These are phyloP conservation scores for Escallonia rubra DNA, from an alignment of 129 eudicot genomes.

Conservation along the genomic window DNA sequence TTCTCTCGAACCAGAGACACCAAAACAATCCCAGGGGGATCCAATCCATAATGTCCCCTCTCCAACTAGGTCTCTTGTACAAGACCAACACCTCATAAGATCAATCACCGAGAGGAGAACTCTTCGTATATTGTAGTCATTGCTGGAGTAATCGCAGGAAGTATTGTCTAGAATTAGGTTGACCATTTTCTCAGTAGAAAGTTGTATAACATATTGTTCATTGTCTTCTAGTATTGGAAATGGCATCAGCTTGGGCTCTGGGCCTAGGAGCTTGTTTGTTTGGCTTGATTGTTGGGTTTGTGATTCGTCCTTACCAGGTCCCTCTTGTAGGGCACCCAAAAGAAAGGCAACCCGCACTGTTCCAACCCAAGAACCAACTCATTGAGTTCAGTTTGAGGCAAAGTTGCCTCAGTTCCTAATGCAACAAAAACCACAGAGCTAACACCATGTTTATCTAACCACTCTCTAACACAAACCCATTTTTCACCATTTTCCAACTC, in stretches of 20 bases:
- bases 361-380: slow-evolving; percentile 74
- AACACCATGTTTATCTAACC: slow-evolving; percentile 41
- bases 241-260: slow-evolving; percentile 44
- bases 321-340: slow-evolving; percentile 75
- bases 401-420: slow-evolving; percentile 35
- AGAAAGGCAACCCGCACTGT: slow-evolving; percentile 53
- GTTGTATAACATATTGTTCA: not conserved
- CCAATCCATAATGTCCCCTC: too few species aligned
- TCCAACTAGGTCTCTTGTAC: too few species aligned
- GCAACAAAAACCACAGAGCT: slow-evolving; percentile 57
- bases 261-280: slow-evolving; percentile 48
- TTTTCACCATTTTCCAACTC: too few species aligned
- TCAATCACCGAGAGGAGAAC: too few species aligned
- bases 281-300: slow-evolving; percentile 58
- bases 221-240: slow-evolving; percentile 38
- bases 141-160: too few species aligned
- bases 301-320: slow-evolving; percentile 55
- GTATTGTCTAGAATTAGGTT: too few species aligned
- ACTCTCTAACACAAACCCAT: slow-evolving; percentile 31
- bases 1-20: too few species aligned
- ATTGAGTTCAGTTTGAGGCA: slow-evolving; percentile 40
- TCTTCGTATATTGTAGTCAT: too few species aligned
- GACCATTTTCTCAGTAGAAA: not conserved
- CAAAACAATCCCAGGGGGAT: too few species aligned
- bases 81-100: too few species aligned